A percentile compares a stretch with the other conserved stretches of the same genome.
These are phyloP conservation scores for Populus tomentosa DNA, from an alignment of 441 rosid genomes.

Conservation along the genomic window DNA sequence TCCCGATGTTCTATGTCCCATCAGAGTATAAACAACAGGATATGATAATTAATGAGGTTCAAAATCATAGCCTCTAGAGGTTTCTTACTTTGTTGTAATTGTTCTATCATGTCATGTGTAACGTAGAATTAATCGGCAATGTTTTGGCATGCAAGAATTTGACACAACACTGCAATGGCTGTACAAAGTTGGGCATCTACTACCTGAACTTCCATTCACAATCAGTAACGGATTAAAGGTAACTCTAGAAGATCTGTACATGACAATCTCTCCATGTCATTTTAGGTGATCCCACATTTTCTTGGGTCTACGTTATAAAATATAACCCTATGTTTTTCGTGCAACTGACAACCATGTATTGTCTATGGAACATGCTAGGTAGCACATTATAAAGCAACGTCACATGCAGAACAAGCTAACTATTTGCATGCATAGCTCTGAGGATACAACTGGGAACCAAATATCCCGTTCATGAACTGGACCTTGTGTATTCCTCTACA, in stretches of 20 bases:
- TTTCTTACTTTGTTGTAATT: neutral
- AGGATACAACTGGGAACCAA: neutral
- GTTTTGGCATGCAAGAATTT: neutral
- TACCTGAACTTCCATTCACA: neutral
- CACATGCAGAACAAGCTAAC: neutral
- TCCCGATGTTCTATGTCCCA: neutral
- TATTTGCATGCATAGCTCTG: neutral
- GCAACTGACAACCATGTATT: neutral
- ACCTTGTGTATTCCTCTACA: too few species aligned
- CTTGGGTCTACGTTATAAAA: too few species aligned
- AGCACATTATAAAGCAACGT: neutral
- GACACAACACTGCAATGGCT: too few species aligned
- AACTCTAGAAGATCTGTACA: neutral
- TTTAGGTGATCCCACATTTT: too few species aligned
- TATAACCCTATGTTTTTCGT: neutral
- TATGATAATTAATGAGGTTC: neutral
- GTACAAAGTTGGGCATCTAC: neutral
- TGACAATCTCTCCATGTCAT: neutral
- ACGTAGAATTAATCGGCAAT: neutral
- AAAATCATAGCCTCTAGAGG: neutral
- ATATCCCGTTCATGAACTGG: neutral
- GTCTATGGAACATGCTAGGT: neutral
- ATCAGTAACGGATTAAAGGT: neutral
- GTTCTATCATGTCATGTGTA: neutral
- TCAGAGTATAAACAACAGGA: neutral